Conservation (phyloP, 2,329 filamentous ascomycete species). For the Aspergillus texensis region DNA sequence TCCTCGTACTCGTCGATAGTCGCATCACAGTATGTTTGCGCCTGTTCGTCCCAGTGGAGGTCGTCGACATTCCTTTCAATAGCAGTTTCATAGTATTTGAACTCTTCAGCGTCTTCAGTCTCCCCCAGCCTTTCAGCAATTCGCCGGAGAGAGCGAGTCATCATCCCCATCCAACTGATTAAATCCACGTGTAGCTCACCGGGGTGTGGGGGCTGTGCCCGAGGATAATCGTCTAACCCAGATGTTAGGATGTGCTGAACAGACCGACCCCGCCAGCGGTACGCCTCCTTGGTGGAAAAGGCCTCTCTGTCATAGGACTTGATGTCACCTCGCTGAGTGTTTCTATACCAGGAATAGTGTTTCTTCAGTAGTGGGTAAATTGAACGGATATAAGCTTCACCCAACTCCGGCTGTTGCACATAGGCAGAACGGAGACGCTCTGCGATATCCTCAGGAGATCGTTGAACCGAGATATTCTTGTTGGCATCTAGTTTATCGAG, state of each 20-base stretch:
- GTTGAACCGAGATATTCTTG: constrained; percentile 30
- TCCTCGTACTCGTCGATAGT: constrained; percentile 97
- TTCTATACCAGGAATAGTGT: constrained; percentile 94
- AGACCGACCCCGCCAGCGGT: constrained; percentile 91
- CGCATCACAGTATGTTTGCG: constrained; percentile 87
- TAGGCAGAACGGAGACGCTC: constrained; percentile 64
- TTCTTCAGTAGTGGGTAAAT: constrained; percentile 85
- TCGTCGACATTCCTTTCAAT: constrained; percentile 87
- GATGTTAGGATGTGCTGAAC: constrained; percentile 86
- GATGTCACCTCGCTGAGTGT: constrained; percentile 86
- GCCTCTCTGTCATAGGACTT: constrained; percentile 88
- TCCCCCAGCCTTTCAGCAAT: constrained; percentile 77
- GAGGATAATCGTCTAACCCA: constrained; percentile 94
- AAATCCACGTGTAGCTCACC: constrained; percentile 95
- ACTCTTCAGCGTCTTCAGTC: constrained; percentile 73
- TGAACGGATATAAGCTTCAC: constrained; percentile 70
- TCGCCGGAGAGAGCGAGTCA: constrained; percentile 81
- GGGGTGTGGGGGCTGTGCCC: constrained; percentile 88
- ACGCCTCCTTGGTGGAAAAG: constrained; percentile 86
- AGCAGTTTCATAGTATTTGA: constrained; percentile 70
- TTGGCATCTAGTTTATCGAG: constrained; percentile 71
- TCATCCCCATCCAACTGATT: constrained; percentile 96
- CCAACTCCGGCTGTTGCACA: constrained; percentile 67
- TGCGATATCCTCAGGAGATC: constrained; percentile 31
- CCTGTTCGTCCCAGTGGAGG: constrained; percentile 84